phyloP scores from a whole-genome alignment of 192 early-diverging fungal species.

The Coemansia sp. region DNA sequence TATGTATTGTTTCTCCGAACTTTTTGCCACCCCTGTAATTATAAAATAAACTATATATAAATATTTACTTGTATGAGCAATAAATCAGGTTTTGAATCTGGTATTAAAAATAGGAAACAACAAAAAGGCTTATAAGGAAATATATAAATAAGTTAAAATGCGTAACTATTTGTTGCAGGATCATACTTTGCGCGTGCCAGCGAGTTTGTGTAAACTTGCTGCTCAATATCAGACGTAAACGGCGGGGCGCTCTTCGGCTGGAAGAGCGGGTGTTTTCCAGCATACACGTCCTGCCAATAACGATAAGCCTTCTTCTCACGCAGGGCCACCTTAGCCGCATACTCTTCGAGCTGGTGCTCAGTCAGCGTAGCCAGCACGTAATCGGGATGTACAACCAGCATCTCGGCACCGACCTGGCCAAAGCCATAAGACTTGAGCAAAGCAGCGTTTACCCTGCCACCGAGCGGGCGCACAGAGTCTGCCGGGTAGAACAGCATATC shows the following conservation, averaged over 20 bases:
- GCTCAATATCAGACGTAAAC: conserved; percentile 21
- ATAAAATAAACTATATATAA: too few species aligned
- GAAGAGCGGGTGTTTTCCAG: conserved; percentile 22
- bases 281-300: conserved; percentile 38
- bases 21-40: too few species aligned
- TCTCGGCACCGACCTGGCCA: conserved; percentile 70
- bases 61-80: too few species aligned
- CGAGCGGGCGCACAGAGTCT: conserved; percentile 54
- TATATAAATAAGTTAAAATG: conserved; percentile 26
- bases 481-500: conserved; percentile 77
- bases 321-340: not conserved
- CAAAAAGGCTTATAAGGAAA: not conserved
- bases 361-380: conserved; percentile 55
- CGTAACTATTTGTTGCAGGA: conserved; percentile 15
- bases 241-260: conserved; percentile 26
- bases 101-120: not conserved
- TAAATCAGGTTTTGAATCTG: too few species aligned
- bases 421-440: conserved; percentile 73
- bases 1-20: too few species aligned
- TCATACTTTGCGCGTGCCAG: conserved; percentile 19
- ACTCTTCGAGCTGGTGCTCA: conserved; percentile 13
- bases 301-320: conserved; percentile 20
- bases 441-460: conserved; percentile 56
- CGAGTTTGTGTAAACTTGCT: conserved; percentile 20
- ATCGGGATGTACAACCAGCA: conserved; percentile 69